Percentiles rank a stretch among this genome's conserved stretches.
These are phyloP conservation scores for Pseudogymnoascus destructans DNA, from an alignment of 2,329 filamentous ascomycete species.

Conservation along the genomic window DNA sequence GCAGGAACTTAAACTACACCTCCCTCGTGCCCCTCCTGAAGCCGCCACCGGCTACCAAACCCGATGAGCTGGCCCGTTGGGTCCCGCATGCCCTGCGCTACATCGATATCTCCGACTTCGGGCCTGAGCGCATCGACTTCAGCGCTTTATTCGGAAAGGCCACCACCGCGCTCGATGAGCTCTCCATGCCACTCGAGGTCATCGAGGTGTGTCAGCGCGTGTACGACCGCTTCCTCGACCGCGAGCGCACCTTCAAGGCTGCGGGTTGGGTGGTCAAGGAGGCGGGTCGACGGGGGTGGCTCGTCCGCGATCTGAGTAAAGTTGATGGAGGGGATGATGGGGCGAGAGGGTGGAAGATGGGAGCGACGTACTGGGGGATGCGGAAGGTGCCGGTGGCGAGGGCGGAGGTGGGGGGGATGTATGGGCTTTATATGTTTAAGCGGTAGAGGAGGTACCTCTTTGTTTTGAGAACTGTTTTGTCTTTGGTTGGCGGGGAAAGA, in stretches of 20 bases:
- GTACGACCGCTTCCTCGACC: constrained; percentile 42
- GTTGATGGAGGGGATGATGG: constrained; percentile 37
- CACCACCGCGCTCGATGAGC: constrained; percentile 43
- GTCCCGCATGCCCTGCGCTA: constrained; percentile 53
- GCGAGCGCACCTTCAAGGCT: constrained; percentile 32
- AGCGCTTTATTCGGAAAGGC: constrained; percentile 38
- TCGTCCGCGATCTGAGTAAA: constrained; percentile 38
- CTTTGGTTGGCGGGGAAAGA: background rate
- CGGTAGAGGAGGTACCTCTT: constrained; percentile 10
- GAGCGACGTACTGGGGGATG: constrained; percentile 74
- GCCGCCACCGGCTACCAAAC: constrained; percentile 14
- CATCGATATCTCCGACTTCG: constrained; percentile 62
- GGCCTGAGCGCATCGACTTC: constrained; percentile 44
- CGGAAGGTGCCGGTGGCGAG: constrained; percentile 47
- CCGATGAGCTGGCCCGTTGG: constrained; percentile 32
- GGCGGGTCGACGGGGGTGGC: constrained; percentile 50
- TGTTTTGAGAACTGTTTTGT: background rate
- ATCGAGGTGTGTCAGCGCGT: constrained; percentile 61
- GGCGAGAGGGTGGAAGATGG: constrained; percentile 65
- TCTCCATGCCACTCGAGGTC: constrained; percentile 58
- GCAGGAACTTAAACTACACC: constrained; percentile 49
- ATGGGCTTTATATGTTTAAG: constrained; percentile 48
- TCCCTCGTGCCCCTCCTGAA: constrained; percentile 36
- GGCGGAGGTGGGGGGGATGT: constrained; percentile 43
- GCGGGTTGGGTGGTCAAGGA: constrained; percentile 61